Base-by-base conservation (phyloP, 2,329 filamentous ascomycete genomes). In the Hymenoscyphus salicellus region DNA sequence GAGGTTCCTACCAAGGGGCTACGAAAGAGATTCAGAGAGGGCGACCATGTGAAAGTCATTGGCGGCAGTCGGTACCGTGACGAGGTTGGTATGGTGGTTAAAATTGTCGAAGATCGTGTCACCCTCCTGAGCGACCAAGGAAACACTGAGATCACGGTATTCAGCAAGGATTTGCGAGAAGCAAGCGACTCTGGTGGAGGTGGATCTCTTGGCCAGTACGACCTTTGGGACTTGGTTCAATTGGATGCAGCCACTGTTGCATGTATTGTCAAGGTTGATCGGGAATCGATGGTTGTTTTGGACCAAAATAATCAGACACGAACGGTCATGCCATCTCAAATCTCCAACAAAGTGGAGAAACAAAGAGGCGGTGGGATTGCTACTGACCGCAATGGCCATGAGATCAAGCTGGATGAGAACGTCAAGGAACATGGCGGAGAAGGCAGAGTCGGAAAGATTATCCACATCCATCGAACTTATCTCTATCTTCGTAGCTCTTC, bases 1-100 rank as follows among this genome's bases (percentile, higher is more conserved):
- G 94, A 98, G 75, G 93, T 96, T 11, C 95, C 95, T 1, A 90
- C 93, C 68, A 96, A 95, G 78, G 91, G 92, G 55, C 83, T 99
- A 30, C 91, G 95, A 64, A 99, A 99, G 79, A 86, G 92, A 33
- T 99, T 99, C 84, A 88, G 86, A 69, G 85, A 93, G 67, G 95
- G 95, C 82, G 95, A 99, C 74, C 95, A 99, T 75, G 95, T 99
- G 81, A 98, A 98, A 81, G 95, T 99, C 71, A 96, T 97, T 75
- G 94, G 95, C 63, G 94, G 93, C 46, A 97, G 93, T 79, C 90
- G 92, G 72, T 98, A 93, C 77, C 88, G 91, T 63, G 95, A 97
- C 72, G 95, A 99, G 79, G 90, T 98, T 55, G 95, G 95, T 78
- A 96, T 97, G 86, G 93, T 99, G 60, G 93, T 98, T 69, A 92